Evolutionary conservation across 2,329 filamentous ascomycete genomes (phyloP).

Genomic region (Davidsoniella neocaledoniae): DNA sequence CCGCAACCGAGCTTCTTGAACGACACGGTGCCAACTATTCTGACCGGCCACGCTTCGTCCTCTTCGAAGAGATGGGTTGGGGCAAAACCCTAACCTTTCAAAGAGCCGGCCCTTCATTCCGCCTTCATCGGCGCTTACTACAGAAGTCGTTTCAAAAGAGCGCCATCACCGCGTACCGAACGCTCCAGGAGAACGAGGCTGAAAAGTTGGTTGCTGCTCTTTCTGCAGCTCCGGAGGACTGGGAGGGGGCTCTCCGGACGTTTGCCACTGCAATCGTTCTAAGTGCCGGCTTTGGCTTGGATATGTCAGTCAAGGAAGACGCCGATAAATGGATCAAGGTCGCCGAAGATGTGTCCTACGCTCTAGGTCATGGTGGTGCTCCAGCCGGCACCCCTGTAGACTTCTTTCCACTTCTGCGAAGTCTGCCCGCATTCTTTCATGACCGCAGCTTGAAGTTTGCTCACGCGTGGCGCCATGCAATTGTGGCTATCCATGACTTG

Average conservation of each 20-base stretch:
- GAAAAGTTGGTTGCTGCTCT: slow-evolving; percentile 25
- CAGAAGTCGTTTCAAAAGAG: slow-evolving; percentile 26
- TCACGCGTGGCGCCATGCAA: slow-evolving; percentile 19
- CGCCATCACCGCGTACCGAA: slow-evolving; percentile 23
- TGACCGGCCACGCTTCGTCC: slow-evolving; percentile 28
- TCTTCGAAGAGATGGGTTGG: slow-evolving; percentile 26
- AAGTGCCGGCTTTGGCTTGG: slow-evolving; percentile 25
- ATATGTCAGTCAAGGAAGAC: slow-evolving; percentile 13
- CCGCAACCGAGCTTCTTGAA: slow-evolving; percentile 28
- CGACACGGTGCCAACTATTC: slow-evolving; percentile 27
- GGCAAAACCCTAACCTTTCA: slow-evolving; percentile 25
- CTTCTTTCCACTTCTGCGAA: slow-evolving; percentile 24
- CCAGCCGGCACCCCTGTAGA: slow-evolving; percentile 22
- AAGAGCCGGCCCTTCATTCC: slow-evolving; percentile 26
- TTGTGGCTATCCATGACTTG: slow-evolving; percentile 26
- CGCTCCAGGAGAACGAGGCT: slow-evolving; percentile 25
- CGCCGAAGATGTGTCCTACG: slow-evolving; percentile 19
- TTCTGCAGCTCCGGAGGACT: slow-evolving; percentile 17
- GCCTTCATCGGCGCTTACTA: slow-evolving; percentile 28
- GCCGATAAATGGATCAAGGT: slow-evolving; percentile 23
- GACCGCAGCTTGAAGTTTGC: slow-evolving; percentile 19
- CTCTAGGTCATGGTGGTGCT: slow-evolving; percentile 18
- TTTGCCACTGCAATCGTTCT: slow-evolving; percentile 27
- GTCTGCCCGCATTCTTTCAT: slow-evolving; percentile 22
- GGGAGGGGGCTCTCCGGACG: slow-evolving; percentile 21